Conservation (phyloP, 495 filamentous ascomycete species). For the Penicillium antarcticum region DNA sequence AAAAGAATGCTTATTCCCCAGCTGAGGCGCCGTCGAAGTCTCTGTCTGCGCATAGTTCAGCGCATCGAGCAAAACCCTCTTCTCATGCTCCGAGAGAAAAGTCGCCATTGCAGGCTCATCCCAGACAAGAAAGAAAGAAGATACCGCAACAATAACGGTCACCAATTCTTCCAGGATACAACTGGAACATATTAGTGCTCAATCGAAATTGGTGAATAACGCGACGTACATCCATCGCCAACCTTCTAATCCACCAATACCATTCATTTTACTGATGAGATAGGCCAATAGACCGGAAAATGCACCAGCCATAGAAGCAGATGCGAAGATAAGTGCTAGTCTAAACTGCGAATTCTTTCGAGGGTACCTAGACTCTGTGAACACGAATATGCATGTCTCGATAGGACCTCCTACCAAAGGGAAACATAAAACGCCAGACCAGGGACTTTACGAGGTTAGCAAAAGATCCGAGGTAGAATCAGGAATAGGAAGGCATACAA, state of each 20-base stretch:
- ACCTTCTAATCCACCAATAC: constrained; percentile 5
- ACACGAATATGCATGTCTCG: not conserved
- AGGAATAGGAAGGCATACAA: not conserved
- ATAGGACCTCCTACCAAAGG: not conserved
- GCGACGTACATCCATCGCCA: constrained; percentile 14
- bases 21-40: not conserved
- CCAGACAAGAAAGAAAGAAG: constrained; percentile 2
- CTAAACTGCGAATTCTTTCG: constrained; percentile 5
- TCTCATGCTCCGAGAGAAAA: constrained; percentile 5
- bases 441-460: not conserved
- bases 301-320: constrained; percentile 11
- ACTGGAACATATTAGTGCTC: not conserved
- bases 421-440: constrained; percentile 11
- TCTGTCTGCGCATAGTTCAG: not conserved
- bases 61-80: not conserved
- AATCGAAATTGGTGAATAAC: not conserved
- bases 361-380: constrained; percentile 5
- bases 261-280: constrained; percentile 9
- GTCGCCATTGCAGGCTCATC: constrained; percentile 9
- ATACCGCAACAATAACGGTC: constrained; percentile 3
- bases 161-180: constrained; percentile 8
- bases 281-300: constrained; percentile 12
- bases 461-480: not conserved
- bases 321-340: constrained; percentile 8
- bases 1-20: not conserved